Evolutionary conservation across 2,329 filamentous ascomycete genomes (phyloP), one percentile per base, ranked within the genome.

Genomic region (Fusarium goolgardi): DNA sequence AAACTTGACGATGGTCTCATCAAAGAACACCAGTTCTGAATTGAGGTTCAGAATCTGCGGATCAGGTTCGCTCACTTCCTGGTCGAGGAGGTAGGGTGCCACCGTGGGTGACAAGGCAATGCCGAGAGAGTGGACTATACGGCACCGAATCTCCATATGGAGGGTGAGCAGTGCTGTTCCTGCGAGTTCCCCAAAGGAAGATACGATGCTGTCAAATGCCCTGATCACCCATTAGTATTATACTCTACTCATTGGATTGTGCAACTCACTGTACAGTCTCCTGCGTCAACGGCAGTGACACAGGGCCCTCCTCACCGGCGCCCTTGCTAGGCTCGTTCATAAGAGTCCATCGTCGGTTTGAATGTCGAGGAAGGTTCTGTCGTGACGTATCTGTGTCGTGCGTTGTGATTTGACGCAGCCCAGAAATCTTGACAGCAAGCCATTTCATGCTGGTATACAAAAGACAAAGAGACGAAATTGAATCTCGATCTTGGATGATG

Each of bases 361-460:
- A 88, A 72, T 86, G 78, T 63, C 83, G 84, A 16, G 84, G 80
- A 47, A 87, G 72, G 34, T 81, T 83, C 37, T 84, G 84, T 41
- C 84, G 80, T 67, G 88, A 86, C 32, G 88, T 88, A 77, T 93
- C 88, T 37, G 88, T 86, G 45, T 92, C 88, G 63, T 91, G 88
- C 53, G 86, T 84, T 21, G 92, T 95, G 73, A 97, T 93, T 75
- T 95, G 90, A 41, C 96, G 88, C 54, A 99, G 84, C 59, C 92
- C 85, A n/a, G 85, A 82, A 41, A 97, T 89, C 80, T 95, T 96
- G 71, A 90, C 90, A 21, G 92, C 90, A 35, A 99, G 87, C 96
- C 96, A 99, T 83, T 96, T 96, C 93, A 98, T 97, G 81, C 94
- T 97, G 50, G 94, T 97, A 78, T 97, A 96, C 35, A 99, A 83